Evolutionary conservation across 2,329 filamentous ascomycete species (phyloP).

Genomic region (Aspergillus tubingensis): DNA sequence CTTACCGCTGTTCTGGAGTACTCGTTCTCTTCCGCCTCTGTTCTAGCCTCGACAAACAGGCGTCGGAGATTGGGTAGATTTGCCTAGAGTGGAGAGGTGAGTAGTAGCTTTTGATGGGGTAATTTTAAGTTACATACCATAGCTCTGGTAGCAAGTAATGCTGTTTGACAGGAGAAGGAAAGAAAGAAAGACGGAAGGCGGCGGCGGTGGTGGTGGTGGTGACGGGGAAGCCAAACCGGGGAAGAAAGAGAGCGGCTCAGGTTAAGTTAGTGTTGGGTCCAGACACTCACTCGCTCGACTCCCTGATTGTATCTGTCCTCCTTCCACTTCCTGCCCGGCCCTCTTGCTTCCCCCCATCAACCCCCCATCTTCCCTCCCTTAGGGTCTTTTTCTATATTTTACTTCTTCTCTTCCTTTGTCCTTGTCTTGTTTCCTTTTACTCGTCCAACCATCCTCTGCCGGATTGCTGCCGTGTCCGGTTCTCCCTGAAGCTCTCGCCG

Average conservation of each 20-base stretch:
- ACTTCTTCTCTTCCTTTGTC: not conserved
- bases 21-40: slow-evolving; percentile 89
- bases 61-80: slow-evolving; percentile 88
- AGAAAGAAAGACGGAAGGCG: not conserved
- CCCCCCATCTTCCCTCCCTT: not conserved
- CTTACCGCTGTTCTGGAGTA: slow-evolving; percentile 90
- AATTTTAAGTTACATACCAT: not conserved
- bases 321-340: slow-evolving; percentile 4
- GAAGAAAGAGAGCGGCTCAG: not conserved
- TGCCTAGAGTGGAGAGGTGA: slow-evolving; percentile 28
- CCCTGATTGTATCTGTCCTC: slow-evolving; percentile 1
- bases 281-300: slow-evolving; percentile 7
- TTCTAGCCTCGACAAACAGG: slow-evolving; percentile 90
- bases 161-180: not conserved
- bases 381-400: not conserved
- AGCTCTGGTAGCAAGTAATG: not conserved
- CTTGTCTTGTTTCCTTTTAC: not conserved
- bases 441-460: not conserved
- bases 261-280: slow-evolving; percentile 10
- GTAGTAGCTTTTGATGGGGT: too few species aligned
- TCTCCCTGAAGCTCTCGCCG: slow-evolving; percentile 32
- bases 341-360: not conserved
- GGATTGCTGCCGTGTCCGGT: slow-evolving; percentile 14
- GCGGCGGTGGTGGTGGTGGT: not conserved
- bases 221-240: not conserved